Conservation (phyloP, 176 grass and related monocot species). For the Eragrostis nindensis region DNA sequence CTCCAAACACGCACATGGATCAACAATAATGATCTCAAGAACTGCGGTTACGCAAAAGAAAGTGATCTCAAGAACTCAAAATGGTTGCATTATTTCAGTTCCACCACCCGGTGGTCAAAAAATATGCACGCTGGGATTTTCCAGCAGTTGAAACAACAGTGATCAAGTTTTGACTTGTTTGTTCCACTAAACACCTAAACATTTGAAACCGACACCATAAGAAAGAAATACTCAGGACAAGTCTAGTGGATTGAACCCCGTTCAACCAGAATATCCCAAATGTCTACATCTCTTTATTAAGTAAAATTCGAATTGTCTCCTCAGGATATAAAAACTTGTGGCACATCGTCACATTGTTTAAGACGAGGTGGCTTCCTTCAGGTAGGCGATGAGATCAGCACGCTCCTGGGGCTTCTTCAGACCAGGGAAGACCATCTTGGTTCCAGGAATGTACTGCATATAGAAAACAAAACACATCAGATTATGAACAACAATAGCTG, state of each 20-base stretch:
- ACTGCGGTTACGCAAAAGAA: too few relatives aligned
- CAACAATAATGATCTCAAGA: too few relatives aligned
- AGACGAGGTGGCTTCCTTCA: conserved; percentile 67
- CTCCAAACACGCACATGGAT: not conserved
- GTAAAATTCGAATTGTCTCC: conserved; percentile 43
- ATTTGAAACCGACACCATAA: conserved; percentile 37
- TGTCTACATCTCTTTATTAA: conserved; percentile 54
- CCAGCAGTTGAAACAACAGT: conserved; percentile 38
- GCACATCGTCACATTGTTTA: conserved; percentile 12
- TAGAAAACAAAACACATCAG: not conserved
- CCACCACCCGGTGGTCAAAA: conserved; percentile 46
- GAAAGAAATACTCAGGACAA: conserved; percentile 27
- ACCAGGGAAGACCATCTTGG: conserved; percentile 99
- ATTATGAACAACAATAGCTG: not conserved
- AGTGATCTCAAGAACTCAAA: conserved; percentile 21
- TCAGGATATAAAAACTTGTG: not conserved
- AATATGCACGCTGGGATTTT: conserved; percentile 44
- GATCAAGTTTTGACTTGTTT: conserved; percentile 33
- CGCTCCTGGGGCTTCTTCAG: conserved; percentile 95
- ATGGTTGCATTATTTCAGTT: conserved; percentile 39
- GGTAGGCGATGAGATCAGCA: conserved; percentile 86
- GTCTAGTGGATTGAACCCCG: conserved; percentile 46
- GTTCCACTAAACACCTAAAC: conserved; percentile 53
- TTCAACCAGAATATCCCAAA: conserved; percentile 37
- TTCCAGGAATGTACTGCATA: conserved; percentile 97